A percentile compares a stretch with the other conserved stretches of the same genome.
phyloP scores from a whole-genome alignment of 331 rosid genomes.

The Rhamnella rubrinervis region DNA sequence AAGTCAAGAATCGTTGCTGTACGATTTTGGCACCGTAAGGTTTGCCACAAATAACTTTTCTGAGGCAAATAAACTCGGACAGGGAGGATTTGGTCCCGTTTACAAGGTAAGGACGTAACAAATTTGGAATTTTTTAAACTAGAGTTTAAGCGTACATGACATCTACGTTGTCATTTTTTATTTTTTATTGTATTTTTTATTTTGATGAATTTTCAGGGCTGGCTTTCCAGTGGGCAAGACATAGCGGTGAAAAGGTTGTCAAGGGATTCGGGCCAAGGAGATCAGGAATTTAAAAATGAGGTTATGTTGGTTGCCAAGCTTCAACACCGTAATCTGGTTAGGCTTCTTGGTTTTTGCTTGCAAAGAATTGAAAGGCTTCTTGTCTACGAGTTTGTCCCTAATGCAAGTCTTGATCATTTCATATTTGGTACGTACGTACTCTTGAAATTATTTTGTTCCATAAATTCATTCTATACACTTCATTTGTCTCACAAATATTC shows the following conservation, averaged over 20 bases:
- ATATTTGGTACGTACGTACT: slow-evolving; percentile 25
- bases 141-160: background rate
- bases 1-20: slow-evolving; percentile 23
- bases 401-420: slow-evolving; percentile 21
- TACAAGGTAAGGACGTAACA: slow-evolving; percentile 20
- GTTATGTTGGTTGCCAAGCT: slow-evolving; percentile 17
- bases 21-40: slow-evolving; percentile 14
- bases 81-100: slow-evolving; percentile 33
- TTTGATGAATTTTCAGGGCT: slow-evolving; percentile 13
- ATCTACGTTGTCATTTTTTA: background rate
- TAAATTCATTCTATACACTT: background rate
- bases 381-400: slow-evolving; percentile 22
- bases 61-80: slow-evolving; percentile 27
- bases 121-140: background rate
- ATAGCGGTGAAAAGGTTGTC: slow-evolving; percentile 30
- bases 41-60: slow-evolving; percentile 29
- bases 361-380: slow-evolving; percentile 22
- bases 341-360: slow-evolving; percentile 25
- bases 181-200: background rate
- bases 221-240: background rate
- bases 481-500: background rate
- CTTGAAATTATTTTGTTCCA: background rate
- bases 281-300: slow-evolving; percentile 24
- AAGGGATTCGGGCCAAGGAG: slow-evolving; percentile 19
- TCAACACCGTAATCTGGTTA: slow-evolving; percentile 34